phyloP scores from a whole-genome alignment of 2,329 filamentous ascomycete genomes.

The Aspergillus fischeri region DNA sequence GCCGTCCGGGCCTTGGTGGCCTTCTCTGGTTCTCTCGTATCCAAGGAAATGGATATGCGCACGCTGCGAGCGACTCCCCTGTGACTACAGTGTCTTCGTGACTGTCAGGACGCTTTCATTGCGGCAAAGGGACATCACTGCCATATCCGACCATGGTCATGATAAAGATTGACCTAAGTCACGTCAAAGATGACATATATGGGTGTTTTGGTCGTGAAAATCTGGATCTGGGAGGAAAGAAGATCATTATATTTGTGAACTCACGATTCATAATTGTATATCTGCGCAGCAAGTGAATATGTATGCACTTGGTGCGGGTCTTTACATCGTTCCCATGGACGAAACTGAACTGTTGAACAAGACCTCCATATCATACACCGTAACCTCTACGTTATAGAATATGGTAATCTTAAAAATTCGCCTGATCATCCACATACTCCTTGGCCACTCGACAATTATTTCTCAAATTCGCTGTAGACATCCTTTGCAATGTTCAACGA shows the following conservation, averaged over 20 bases:
- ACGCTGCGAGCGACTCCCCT: not conserved
- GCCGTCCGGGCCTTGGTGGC: not conserved
- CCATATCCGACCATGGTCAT: not conserved
- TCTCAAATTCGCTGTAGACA: constrained; percentile 29
- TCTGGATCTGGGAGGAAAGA: not conserved
- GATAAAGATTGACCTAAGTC: not conserved
- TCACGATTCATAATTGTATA: not conserved
- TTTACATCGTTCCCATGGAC: not conserved
- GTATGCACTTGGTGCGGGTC: not conserved
- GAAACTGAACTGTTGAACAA: not conserved
- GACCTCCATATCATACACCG: constrained; percentile 3
- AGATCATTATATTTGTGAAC: not conserved
- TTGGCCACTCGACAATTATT: constrained; percentile 9
- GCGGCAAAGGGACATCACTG: not conserved
- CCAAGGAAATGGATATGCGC: not conserved
- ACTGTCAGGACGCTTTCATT: not conserved
- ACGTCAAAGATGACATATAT: not conserved
- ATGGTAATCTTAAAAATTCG: not conserved
- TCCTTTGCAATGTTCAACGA: constrained; percentile 56
- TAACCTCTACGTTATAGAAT: not conserved
- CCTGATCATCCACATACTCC: not conserved
- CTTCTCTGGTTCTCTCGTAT: not conserved
- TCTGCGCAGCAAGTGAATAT: not conserved
- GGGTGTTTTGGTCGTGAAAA: not conserved
- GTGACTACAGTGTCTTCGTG: not conserved